These are phyloP conservation scores for Secale cereale DNA, from an alignment of 176 grass and related monocot genomes.

Conservation along the genomic window DNA sequence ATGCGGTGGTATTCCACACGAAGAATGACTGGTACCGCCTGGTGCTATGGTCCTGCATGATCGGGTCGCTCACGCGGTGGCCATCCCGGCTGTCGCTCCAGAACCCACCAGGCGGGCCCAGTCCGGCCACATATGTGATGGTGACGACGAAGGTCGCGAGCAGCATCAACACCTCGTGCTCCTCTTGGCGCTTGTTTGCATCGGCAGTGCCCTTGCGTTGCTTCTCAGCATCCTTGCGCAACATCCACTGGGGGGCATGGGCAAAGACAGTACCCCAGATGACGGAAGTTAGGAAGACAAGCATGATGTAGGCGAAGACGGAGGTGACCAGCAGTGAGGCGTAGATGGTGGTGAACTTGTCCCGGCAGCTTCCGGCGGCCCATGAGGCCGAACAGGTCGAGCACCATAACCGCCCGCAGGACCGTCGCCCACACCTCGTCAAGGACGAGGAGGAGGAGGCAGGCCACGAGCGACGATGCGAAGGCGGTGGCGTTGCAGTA, in stretches of 20 bases:
- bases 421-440: not conserved
- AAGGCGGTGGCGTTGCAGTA: slow-evolving; percentile 1
- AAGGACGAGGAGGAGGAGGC: not conserved
- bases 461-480: not conserved
- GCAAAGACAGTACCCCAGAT: too few relatives aligned
- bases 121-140: slow-evolving; percentile 15
- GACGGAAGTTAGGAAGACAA: not conserved
- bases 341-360: not conserved
- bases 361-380: not conserved
- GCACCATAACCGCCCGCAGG: not conserved
- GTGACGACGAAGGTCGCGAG: not conserved
- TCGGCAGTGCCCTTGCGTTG: not conserved
- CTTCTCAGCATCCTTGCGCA: not conserved
- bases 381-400: not conserved
- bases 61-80: not conserved
- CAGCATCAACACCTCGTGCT: not conserved
- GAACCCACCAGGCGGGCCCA: slow-evolving; percentile 22
- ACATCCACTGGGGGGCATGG: too few relatives aligned
- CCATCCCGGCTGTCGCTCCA: not conserved
- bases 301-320: not conserved
- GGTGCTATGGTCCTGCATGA: not conserved
- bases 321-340: not conserved
- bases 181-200: too few relatives aligned
- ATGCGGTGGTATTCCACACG: not conserved
- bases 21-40: slow-evolving; percentile 9